Conservation (phyloP, 2,329 filamentous ascomycete genomes). For the Fusarium euwallaceae region DNA sequence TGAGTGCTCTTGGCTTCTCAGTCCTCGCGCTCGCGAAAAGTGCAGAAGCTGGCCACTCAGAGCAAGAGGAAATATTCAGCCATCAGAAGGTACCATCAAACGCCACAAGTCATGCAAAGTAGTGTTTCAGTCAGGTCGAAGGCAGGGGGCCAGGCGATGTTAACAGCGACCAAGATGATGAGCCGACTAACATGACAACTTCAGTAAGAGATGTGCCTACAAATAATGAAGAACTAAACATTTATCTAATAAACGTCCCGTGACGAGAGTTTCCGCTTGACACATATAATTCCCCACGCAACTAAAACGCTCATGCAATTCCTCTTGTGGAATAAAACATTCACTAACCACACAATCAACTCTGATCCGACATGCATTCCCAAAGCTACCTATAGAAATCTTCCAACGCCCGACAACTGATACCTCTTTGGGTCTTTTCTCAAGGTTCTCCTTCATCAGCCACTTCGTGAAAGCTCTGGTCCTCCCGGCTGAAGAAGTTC, state of each 20-base stretch:
- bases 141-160: not conserved
- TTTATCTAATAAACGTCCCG: no score
- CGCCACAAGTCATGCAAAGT: not conserved
- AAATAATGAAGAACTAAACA: no score
- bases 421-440: not conserved
- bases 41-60: not conserved
- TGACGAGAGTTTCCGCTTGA: no score
- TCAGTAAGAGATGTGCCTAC: no score
- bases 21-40: not conserved
- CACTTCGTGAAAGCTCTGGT: not conserved
- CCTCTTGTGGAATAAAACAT: no score
- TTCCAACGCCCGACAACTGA: not conserved
- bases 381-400: not conserved
- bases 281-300: no score
- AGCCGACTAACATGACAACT: no score
- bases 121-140: not conserved
- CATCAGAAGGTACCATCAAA: not conserved
- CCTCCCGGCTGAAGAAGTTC: not conserved
- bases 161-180: no score
- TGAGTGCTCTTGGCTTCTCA: not conserved
- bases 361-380: not conserved
- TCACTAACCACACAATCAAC: not conserved
- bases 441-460: not conserved
- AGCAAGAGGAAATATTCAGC: not conserved
- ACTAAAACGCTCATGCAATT: no score